Conservation (phyloP, 495 filamentous ascomycete genomes). For the Mycothermus thermophilus region DNA sequence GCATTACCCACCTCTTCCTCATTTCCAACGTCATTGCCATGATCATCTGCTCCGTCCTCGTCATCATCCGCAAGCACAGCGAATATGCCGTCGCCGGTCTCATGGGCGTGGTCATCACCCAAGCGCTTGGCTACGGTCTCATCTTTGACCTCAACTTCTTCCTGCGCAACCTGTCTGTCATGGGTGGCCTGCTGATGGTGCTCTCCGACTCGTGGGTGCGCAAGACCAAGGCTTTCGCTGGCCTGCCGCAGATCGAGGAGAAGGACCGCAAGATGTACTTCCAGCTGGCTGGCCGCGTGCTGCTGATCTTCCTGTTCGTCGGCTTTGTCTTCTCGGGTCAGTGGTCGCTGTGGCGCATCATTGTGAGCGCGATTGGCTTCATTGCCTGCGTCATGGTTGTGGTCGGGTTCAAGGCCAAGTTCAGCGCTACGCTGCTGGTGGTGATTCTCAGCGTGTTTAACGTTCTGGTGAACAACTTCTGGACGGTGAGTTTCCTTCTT, state of each 20-base stretch:
- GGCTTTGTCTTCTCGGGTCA: conserved; percentile 92
- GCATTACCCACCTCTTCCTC: conserved; percentile 88
- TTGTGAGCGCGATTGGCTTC: conserved; percentile 70
- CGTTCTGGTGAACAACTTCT: conserved; percentile 97
- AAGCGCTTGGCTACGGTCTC: conserved; percentile 91
- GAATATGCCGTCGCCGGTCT: conserved; percentile 86
- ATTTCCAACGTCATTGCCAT: conserved; percentile 84
- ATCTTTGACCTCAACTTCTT: conserved; percentile 99
- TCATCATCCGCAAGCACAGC: conserved; percentile 82
- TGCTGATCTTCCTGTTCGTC: conserved; percentile 91
- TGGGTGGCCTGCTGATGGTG: conserved; percentile 95
- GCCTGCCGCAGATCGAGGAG: conserved; percentile 85
- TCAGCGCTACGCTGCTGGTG: conserved; percentile 85
- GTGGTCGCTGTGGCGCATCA: conserved; percentile 74
- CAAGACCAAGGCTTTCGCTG: conserved; percentile 92
- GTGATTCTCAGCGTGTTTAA: conserved; percentile 95
- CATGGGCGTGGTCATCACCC: conserved; percentile 81
- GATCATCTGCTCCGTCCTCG: conserved; percentile 63
- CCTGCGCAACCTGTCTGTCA: conserved; percentile 92
- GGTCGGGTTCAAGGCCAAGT: conserved; percentile 99
- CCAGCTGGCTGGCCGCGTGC: conserved; percentile 89
- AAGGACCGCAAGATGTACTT: conserved; percentile 99
- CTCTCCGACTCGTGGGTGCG: conserved; percentile 95
- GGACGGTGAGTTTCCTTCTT: conserved; percentile 61
- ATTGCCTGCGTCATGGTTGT: conserved; percentile 97